These are phyloP conservation scores for Fragaria iinumae DNA, from an alignment of 306 rosid species.

Conservation along the genomic window DNA sequence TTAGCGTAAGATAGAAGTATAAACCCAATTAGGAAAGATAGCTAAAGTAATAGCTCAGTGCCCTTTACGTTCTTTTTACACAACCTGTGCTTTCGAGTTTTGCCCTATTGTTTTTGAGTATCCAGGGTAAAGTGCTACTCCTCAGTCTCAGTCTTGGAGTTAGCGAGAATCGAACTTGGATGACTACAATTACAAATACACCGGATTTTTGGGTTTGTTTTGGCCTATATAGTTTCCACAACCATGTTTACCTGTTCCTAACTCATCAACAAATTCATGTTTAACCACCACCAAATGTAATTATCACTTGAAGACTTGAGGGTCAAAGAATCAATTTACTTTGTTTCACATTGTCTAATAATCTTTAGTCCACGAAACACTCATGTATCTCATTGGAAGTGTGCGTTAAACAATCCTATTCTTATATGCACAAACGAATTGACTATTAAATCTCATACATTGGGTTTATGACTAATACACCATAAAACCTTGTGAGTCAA, in stretches of 20 bases:
- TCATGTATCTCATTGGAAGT: not conserved
- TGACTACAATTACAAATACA: not conserved
- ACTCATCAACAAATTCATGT: no score
- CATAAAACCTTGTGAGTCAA: no score
- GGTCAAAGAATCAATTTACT: not conserved
- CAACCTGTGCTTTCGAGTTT: not conserved
- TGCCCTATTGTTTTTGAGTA: not conserved
- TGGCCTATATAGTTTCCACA: not conserved
- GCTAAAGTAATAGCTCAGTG: not conserved
- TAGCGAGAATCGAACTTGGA: not conserved
- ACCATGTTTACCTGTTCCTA: no score
- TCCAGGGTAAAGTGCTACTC: not conserved
- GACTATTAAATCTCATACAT: not conserved
- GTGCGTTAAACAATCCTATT: not conserved
- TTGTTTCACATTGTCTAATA: not conserved
- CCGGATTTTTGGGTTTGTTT: not conserved
- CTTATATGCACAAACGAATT: not conserved
- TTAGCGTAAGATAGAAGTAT: constrained; percentile 12
- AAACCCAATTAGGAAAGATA: constrained; percentile 1
- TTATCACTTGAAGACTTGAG: not conserved
- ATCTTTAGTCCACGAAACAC: not conserved
- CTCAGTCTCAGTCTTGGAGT: no score
- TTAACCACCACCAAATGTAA: no score
- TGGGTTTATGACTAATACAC: no score
- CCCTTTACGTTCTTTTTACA: not conserved